A percentile compares a stretch with the other conserved stretches of the same genome.
Evolutionary conservation across 306 rosid species (phyloP).

Genomic region (Glycyrrhiza uralensis): DNA sequence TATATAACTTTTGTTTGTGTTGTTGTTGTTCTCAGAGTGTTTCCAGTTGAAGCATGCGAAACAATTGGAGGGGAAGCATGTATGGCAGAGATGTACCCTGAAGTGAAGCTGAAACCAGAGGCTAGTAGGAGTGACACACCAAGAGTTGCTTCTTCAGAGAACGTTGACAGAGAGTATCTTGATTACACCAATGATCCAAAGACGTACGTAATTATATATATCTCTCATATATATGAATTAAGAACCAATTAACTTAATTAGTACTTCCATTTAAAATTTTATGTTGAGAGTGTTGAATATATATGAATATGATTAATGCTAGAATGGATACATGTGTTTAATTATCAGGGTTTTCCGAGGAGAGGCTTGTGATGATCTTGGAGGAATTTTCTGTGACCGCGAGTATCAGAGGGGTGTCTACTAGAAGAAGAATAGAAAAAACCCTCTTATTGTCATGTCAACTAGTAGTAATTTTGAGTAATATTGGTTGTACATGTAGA

Average conservation of each 20-base stretch:
- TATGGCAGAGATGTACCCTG: slow-evolving; percentile 51
- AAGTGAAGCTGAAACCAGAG: slow-evolving; percentile 47
- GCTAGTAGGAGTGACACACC: neutral
- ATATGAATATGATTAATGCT: neutral
- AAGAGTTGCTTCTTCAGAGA: slow-evolving; percentile 29
- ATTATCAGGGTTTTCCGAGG: slow-evolving; percentile 68
- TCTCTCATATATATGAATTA: no score
- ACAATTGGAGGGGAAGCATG: slow-evolving; percentile 75
- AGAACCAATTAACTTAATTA: no score
- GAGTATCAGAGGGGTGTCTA: slow-evolving; percentile 74
- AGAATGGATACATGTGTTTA: neutral
- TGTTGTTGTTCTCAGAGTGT: slow-evolving; percentile 31
- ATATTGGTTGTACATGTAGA: neutral
- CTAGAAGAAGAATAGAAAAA: slow-evolving; percentile 29
- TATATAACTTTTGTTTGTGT: neutral
- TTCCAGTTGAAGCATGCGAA: slow-evolving; percentile 78
- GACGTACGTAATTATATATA: no score
- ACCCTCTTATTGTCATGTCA: neutral
- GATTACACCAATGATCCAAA: slow-evolving; percentile 53
- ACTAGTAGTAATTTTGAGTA: neutral
- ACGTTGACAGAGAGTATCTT: slow-evolving; percentile 61
- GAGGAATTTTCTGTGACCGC: slow-evolving; percentile 72
- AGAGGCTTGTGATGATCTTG: slow-evolving; percentile 98
- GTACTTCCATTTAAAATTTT: neutral
- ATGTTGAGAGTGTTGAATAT: neutral